Conservation (phyloP, 2,329 filamentous ascomycete species). For the Cryphonectria japonica region DNA sequence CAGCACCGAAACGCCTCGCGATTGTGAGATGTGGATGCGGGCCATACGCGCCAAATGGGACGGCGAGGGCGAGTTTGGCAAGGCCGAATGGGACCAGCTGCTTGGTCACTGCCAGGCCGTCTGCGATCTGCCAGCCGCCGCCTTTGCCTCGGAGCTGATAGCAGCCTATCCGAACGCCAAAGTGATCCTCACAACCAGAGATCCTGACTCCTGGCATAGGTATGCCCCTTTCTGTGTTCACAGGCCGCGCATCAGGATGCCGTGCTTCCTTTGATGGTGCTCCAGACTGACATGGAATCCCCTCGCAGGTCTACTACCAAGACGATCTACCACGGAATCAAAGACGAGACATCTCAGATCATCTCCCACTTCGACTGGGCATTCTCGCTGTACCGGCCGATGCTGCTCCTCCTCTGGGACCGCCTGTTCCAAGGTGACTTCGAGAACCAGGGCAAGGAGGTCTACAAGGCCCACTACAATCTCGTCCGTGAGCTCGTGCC, state of each 20-base stretch:
- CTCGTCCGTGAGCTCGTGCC: conserved; percentile 36
- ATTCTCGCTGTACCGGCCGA: conserved; percentile 27
- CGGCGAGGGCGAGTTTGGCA: conserved; percentile 36
- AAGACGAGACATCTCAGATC: conserved; percentile 23
- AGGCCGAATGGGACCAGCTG: conserved; percentile 50
- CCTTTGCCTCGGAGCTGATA: conserved; percentile 49
- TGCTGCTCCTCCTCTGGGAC: conserved; percentile 28
- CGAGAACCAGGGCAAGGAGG: conserved; percentile 26
- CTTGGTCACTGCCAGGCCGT: conserved; percentile 46
- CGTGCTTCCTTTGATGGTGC: not conserved
- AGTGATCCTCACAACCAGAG: conserved; percentile 48
- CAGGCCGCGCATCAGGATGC: not conserved
- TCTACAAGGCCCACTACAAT: conserved; percentile 24
- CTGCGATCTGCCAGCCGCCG: conserved; percentile 28
- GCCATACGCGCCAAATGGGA: conserved; percentile 35
- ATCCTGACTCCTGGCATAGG: conserved; percentile 46
- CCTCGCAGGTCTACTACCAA: conserved; percentile 29
- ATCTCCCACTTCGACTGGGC: conserved; percentile 30
- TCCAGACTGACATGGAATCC: not conserved
- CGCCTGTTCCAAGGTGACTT: conserved; percentile 28
- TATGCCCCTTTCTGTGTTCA: conserved; percentile 33
- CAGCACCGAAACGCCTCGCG: conserved; percentile 28
- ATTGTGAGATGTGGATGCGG: conserved; percentile 33
- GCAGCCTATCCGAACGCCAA: conserved; percentile 53
- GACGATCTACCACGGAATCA: conserved; percentile 26